Base-by-base conservation (phyloP, 345 rosid genomes). In the Syzygium oleosum region DNA sequence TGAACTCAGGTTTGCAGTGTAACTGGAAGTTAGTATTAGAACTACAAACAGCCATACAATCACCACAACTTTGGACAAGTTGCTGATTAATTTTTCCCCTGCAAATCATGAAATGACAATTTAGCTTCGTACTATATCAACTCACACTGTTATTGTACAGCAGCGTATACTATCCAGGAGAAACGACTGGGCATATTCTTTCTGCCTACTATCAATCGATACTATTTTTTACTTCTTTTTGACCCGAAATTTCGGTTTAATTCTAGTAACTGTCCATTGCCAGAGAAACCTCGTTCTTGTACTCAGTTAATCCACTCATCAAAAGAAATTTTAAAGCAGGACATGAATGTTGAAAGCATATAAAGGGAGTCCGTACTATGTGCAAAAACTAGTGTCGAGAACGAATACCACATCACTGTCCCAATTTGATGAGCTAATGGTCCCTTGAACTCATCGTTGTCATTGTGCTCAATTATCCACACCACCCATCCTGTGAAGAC, bases 41-140 rank as follows among this genome's bases (percentile, higher is more conserved):
- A 93, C 94, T 55, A 91, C 91, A 86, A 94, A 93, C 25, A 90
- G 38, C 96, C 97, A 93, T 86, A 95, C 88, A 38, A 90, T 92
- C 85, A 95, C 86, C 84, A 94, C 93, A 87, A 93, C 87, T 77
- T 89, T 93, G 61, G 95, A 87, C 61, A 84, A 88, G 85, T 91
- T 93, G 88, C 88, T 92, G 52, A 88, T 25, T 68, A 92, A 85
- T 79, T 46, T 92, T 87, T 95, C 95, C 86, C 96, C 93, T 95
- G 88, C 49, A 63, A 51, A 4, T 55, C 31, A 9, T 0, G 49
- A 25, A 34, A 22, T n/a, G 12, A 80, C 84, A 80, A n/a, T 27
- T 49, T 27, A 84, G 52, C 83, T 31, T 34, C 52, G 29, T 21
- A 17, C 29, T 25, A 27, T 11, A 51, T 31, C 29, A 16, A 12